phyloP scores from a whole-genome alignment of 169 alveolate species.

The Plasmodium gallinaceum region DNA sequence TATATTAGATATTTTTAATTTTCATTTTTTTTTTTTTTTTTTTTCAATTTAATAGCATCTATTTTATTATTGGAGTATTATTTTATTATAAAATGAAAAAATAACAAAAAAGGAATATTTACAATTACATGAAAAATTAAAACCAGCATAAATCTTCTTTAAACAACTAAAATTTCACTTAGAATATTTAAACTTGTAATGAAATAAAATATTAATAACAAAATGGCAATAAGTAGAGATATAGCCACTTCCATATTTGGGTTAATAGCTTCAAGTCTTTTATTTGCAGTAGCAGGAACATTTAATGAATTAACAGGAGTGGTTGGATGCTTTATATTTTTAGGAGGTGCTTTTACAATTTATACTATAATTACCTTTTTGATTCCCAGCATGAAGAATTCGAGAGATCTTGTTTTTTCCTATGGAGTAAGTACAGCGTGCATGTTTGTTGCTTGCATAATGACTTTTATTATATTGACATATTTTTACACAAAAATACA shows the following conservation, averaged over 20 bases:
- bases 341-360: not conserved
- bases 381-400: slow-evolving; percentile 28
- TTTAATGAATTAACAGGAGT: not conserved
- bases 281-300: slow-evolving; percentile 28
- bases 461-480: slow-evolving; percentile 19
- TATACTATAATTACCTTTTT: slow-evolving; percentile 51
- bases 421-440: slow-evolving; percentile 46
- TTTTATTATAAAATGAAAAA: not conserved
- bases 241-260: slow-evolving; percentile 34
- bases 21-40: no score
- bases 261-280: slow-evolving; percentile 31
- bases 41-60: no score
- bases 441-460: slow-evolving; percentile 28
- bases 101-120: no score
- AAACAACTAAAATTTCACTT: no score
- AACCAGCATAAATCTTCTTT: not conserved
- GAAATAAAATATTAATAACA: not conserved
- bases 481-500: not conserved
- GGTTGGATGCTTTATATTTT: slow-evolving; percentile 15
- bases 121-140: not conserved
- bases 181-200: not conserved
- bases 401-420: slow-evolving; percentile 50
- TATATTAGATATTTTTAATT: no score
- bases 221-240: slow-evolving; percentile 24
- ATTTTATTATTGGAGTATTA: not conserved